phyloP scores from a whole-genome alignment of 164 flowering plant species.

The Vitis labrusca region DNA sequence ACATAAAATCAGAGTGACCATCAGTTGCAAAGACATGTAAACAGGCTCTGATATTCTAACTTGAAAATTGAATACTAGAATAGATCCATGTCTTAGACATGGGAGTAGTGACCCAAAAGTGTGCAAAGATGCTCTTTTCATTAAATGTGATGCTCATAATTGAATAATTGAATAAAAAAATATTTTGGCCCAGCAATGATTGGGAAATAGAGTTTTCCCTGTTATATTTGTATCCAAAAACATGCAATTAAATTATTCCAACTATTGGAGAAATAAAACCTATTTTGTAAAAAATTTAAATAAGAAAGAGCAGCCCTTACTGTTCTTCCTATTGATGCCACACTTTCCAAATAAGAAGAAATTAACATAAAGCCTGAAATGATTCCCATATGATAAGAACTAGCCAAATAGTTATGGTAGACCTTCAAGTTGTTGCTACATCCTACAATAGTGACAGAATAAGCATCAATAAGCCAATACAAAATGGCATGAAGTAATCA shows the following conservation, averaged over 20 bases:
- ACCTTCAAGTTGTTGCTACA: conserved; percentile 39
- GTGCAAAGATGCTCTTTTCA: too few relatives aligned
- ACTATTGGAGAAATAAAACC: not conserved
- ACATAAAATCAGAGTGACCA: not conserved
- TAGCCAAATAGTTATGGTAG: conserved; percentile 75
- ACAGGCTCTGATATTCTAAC: not conserved
- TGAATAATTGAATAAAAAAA: too few relatives aligned
- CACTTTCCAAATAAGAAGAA: conserved; percentile 52
- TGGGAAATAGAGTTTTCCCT: too few relatives aligned
- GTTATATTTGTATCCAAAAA: not conserved
- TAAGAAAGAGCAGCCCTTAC: conserved; percentile 36
- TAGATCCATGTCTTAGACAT: not conserved
- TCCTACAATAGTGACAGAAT: conserved; percentile 32
- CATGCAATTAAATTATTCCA: not conserved
- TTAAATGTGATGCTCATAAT: too few relatives aligned
- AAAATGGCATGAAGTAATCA: not conserved
- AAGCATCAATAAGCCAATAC: not conserved
- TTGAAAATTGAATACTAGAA: not conserved
- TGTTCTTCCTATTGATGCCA: conserved; percentile 33
- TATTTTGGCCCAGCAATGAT: too few relatives aligned
- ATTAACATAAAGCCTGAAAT: conserved; percentile 76
- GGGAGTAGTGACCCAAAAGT: not conserved
- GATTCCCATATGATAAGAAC: conserved; percentile 86
- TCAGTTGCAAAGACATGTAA: not conserved
- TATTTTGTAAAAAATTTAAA: not conserved